phyloP scores from a whole-genome alignment of 441 rosid species.

The Gossypium gossypioides region DNA sequence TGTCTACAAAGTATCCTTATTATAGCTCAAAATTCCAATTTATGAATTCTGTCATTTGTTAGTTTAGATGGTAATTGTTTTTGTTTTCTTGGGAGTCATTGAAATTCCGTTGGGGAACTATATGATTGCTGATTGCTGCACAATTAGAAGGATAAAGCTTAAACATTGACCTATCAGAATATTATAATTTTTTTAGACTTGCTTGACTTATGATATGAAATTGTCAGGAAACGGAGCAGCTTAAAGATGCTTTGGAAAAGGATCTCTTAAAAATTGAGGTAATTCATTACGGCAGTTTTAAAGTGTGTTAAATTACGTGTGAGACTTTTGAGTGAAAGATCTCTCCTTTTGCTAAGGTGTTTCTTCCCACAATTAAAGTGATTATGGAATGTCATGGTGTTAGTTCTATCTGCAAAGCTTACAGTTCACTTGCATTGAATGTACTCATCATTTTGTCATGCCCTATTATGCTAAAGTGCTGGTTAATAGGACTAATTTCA shows the following conservation, averaged over 20 bases:
- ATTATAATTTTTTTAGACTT: constrained; percentile 2
- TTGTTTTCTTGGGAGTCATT: not conserved
- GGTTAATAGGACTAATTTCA: not conserved
- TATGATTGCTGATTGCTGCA: not conserved
- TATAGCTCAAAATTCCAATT: not conserved
- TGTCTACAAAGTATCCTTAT: no score
- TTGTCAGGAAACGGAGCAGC: constrained; percentile 49
- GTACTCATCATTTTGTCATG: not conserved
- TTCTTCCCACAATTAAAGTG: not conserved
- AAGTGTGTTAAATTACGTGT: not conserved
- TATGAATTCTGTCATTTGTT: not conserved
- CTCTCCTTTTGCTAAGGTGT: not conserved
- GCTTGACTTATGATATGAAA: constrained; percentile 16
- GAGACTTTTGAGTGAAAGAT: not conserved
- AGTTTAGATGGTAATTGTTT: not conserved
- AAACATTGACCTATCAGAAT: not conserved
- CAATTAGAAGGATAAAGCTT: not conserved
- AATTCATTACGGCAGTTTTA: constrained; percentile 5
- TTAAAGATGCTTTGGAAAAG: constrained; percentile 46
- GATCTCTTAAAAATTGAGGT: constrained; percentile 63
- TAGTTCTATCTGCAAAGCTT: not conserved
- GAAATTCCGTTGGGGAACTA: not conserved
- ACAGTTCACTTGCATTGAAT: not conserved
- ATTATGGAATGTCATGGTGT: no score
- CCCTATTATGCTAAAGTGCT: not conserved